These are phyloP conservation scores for Fusarium concolor DNA, from an alignment of 2,329 filamentous ascomycete species.

Conservation along the genomic window DNA sequence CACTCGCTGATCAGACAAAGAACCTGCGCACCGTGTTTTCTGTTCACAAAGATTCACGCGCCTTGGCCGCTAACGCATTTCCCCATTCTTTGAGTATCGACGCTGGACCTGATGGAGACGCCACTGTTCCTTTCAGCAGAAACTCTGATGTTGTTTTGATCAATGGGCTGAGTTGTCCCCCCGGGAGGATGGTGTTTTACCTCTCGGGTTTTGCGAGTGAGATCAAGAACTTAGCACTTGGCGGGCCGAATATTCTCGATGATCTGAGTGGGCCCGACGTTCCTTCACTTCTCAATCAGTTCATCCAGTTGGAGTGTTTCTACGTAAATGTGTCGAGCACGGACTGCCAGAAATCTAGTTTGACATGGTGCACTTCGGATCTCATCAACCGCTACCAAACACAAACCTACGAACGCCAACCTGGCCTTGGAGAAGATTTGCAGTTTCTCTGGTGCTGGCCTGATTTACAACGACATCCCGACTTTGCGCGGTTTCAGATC, in stretches of 20 bases:
- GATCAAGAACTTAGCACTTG: constrained; percentile 47
- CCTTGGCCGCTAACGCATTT: constrained; percentile 46
- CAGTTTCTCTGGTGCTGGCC: constrained; percentile 51
- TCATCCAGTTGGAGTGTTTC: constrained; percentile 46
- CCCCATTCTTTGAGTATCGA: constrained; percentile 51
- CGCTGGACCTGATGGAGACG: constrained; percentile 31
- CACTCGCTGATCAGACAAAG: constrained; percentile 47
- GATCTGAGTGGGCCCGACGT: background rate
- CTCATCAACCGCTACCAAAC: constrained; percentile 45
- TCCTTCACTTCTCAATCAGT: constrained; percentile 12
- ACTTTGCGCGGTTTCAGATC: constrained; percentile 47
- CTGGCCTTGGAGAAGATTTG: constrained; percentile 43
- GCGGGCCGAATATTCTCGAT: constrained; percentile 3
- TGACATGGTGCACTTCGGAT: constrained; percentile 51
- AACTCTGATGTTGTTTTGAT: constrained; percentile 49
- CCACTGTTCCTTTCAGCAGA: constrained; percentile 48
- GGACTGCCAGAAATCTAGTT: constrained; percentile 7
- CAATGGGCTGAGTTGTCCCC: constrained; percentile 8
- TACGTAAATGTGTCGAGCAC: constrained; percentile 37
- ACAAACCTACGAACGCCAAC: constrained; percentile 43
- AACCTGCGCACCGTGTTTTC: constrained; percentile 49
- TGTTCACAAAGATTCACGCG: constrained; percentile 53
- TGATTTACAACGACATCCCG: constrained; percentile 45
- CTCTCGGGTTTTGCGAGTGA: constrained; percentile 48
- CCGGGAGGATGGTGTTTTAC: constrained; percentile 25